Evolutionary conservation across 192 early-diverging fungal genomes (phyloP).

Genomic region (Irineochytrium annulatum): DNA sequence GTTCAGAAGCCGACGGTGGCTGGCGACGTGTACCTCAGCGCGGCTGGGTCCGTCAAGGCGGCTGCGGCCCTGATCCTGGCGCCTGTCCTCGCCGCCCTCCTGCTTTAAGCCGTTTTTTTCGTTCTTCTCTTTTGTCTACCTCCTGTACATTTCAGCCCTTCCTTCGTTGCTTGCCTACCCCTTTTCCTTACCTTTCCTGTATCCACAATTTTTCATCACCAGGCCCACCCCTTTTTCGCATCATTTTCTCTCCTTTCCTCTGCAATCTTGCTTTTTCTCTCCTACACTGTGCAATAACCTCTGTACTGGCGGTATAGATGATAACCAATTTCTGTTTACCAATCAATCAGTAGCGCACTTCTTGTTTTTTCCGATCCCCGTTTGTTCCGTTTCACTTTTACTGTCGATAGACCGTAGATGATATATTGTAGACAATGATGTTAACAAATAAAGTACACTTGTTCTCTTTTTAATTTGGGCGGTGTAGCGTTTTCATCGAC

Average conservation of each 20-base stretch:
- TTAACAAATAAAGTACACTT: too few relatives aligned
- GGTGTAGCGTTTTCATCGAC: too few relatives aligned
- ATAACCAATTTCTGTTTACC: too few relatives aligned
- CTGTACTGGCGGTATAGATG: too few relatives aligned
- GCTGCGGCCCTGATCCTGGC: neutral
- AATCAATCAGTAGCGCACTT: too few relatives aligned
- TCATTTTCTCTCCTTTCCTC: neutral
- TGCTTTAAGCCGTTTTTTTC: slow-evolving; percentile 2
- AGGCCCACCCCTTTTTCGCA: neutral
- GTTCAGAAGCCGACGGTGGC: neutral
- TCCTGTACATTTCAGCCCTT: neutral
- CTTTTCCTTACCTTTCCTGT: neutral
- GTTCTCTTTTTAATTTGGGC: too few relatives aligned
- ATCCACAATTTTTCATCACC: neutral
- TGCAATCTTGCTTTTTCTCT: neutral
- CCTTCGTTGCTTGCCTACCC: neutral
- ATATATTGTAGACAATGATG: too few relatives aligned
- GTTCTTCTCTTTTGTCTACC: neutral
- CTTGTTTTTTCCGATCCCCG: too few relatives aligned
- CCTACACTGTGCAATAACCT: too few relatives aligned
- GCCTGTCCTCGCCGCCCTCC: neutral
- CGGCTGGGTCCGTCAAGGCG: neutral
- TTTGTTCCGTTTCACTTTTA: too few relatives aligned
- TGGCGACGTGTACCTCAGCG: neutral
- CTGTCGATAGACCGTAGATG: too few relatives aligned